Base-by-base conservation (phyloP, 352 stramenopile genomes). In the Phytophthora parvispora region DNA sequence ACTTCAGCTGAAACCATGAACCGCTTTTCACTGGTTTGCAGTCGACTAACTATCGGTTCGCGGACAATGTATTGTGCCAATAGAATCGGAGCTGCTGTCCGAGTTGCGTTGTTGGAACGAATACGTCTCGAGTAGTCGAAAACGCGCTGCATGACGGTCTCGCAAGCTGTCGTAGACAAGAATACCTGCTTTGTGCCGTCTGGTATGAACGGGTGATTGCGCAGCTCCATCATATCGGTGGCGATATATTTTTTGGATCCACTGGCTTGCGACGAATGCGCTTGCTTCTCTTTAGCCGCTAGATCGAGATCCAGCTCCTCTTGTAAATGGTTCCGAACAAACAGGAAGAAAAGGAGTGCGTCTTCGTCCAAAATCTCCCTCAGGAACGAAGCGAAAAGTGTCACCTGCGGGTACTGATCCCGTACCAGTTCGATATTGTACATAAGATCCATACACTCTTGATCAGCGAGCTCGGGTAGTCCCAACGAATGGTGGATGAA, bases 371-470 rank as follows among this genome's bases (percentile, higher is more conserved):
- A 77, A 9, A 96, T 67, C 51, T 96, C 88, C 1, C 86, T 80
- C 38, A 96, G 25, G 51, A 94, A 96, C 0, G 70, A 76, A 4
- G 74, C 73, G 42, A 96, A 96, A 28, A 87, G 32, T 8, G 75
- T 65, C 20, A 91, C 72, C 7, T 84, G 69, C 1, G 78, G 76
- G 27, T 90, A 90, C 6, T 62, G 51, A 9, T 90, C 78, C 4
- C 81, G 67, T n/a, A 25, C 57, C 1, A 75, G 32, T 43, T 94
- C 88, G 5, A 89, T 55, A 36, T 91, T 96, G 56, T 80, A 81
- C 49, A 93, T 74, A n/a, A 96, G 60, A 48, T 96, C 86, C 9
- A 93, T 32, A 20, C 75, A 84, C 18, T 96, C 86, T 67, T 96
- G 86, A 18, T 94, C 85, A 0, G 84, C 86, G 2, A 95, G 67